A percentile compares a stretch with the other conserved stretches of the same genome.
These are phyloP conservation scores for Annulohypoxylon stygium DNA, from an alignment of 495 filamentous ascomycete genomes.

Conservation along the genomic window DNA sequence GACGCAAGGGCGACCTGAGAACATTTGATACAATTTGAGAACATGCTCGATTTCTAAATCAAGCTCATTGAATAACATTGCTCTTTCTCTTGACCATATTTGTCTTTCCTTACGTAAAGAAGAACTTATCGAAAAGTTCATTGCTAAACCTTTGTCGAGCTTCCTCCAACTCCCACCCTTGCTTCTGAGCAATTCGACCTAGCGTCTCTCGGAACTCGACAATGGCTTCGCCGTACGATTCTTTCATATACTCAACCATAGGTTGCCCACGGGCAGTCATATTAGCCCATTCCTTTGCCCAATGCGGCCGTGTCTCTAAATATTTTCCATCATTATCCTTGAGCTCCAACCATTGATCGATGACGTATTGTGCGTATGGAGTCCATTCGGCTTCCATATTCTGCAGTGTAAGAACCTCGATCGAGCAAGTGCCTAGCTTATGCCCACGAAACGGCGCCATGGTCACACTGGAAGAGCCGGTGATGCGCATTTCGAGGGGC, in stretches of 20 bases:
- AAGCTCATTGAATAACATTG: neutral
- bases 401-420: conserved; percentile 64
- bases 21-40: too few relatives aligned
- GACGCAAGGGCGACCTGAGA: neutral
- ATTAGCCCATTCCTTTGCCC: conserved; percentile 67
- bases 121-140: conserved; percentile 29
- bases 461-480: conserved; percentile 62
- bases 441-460: conserved; percentile 68
- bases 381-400: conserved; percentile 60
- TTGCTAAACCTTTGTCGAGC: conserved; percentile 31
- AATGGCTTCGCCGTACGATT: conserved; percentile 62
- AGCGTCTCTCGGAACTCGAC: conserved; percentile 56
- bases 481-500: conserved; percentile 67
- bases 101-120: neutral
- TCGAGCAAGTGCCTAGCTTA: conserved; percentile 60
- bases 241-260: conserved; percentile 56
- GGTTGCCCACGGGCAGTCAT: conserved; percentile 49
- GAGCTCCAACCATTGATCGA: conserved; percentile 63
- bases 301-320: conserved; percentile 63
- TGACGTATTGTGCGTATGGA: conserved; percentile 60
- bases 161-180: conserved; percentile 64
- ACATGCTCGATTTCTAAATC: neutral
- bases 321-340: conserved; percentile 47
- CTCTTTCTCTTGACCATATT: neutral
- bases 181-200: conserved; percentile 57